Evolutionary conservation across 2,329 filamentous ascomycete species (phyloP), one percentile per base, ranked within the genome.

Genomic region (Pseudocercospora musae): DNA sequence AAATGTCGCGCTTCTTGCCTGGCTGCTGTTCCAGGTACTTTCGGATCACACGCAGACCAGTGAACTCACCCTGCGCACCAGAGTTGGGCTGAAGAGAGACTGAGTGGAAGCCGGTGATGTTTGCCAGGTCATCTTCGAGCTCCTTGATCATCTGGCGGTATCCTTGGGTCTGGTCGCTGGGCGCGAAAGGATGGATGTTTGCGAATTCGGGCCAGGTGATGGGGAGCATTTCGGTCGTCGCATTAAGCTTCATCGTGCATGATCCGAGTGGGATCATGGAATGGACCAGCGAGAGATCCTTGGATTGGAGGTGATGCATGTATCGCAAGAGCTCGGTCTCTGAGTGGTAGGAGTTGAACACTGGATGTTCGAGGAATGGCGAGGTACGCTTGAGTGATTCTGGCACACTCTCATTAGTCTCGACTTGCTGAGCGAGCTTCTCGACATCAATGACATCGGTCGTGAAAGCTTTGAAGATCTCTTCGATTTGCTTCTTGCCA

Each of bases 181-280:
- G 89, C 40, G 88, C 85, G 72, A 92, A 92, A 0, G 94, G 94
- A 78, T 98, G 94, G 33, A 96, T 82, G 64, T 89, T 86, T 46
- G 90, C 85, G 72, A 93, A 91, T 55, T 88, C 86, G 0, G 88
- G 86, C 78, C 87, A 89, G 0, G 90, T 90, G 59, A 97, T 84
- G 7, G 93, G 89, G 15, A 90, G 85, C 94, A 98, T 97, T 80
- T 97, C 92, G 0, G 91, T 91, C 2, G 93, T 95, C 46, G 90
- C 91, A 76, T 97, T 97, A 58, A 97, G 87, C 82, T 98, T 98
- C 94, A 98, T 98, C 13, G 94, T 98, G 82, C 94, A 98, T 1
- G 94, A 97, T 20, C 94, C 94, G 1, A 98, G 85, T 2, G 94
- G 92, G 64, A 98, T 98, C 94, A 98, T 98, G 15, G 93, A 97